Evolutionary conservation across 331 rosid genomes (phyloP), one percentile per base, ranked within the genome.

Genomic region (Prunus yedoensis): DNA sequence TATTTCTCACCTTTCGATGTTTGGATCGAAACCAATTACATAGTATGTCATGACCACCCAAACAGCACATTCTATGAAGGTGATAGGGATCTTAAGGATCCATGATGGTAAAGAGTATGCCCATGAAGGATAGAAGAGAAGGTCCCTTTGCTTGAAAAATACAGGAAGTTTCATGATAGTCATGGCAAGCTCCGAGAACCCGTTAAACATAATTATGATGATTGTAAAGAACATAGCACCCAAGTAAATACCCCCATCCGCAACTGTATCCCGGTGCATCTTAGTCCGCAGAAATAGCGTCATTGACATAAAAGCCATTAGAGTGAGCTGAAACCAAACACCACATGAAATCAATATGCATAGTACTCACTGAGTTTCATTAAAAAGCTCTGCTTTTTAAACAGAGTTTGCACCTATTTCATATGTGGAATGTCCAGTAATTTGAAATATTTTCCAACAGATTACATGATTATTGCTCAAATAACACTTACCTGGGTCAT

Each of bases 121-220:
- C 87, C 89, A 83, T 18, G 89, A 77, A 50, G 89, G 89, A 76
- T 59, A 83, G 81, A 86, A 86, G 11, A 73, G 79, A 51, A 86
- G 87, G 73, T 86, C 87, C 67, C 89, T 80, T 83, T 83, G 89
- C 85, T 86, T 86, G 83, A 80, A 86, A 71, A 83, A 86, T 53
- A 86, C 89, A 18, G 89, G 87, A 74, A 86, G 89, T 65, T 83
- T 83, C 46, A 46, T 70, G 50, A 83, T 86, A 59, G 87, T 78
- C 81, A 86, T 52, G 6, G 84, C 60, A 70, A 83, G 68, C 79
- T 86, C 89, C 7, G 85, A 68, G 79, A 83, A 65, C 6, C 87
- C 89, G 51, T 83, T 86, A 77, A 83, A 86, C 85, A 83, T 86
- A 8, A 72, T n/a, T 3, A 78, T 47, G n/a, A 83, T 21, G 72